phyloP scores from a whole-genome alignment of 2,329 filamentous ascomycete genomes.

The Xylariaceae sp. region DNA sequence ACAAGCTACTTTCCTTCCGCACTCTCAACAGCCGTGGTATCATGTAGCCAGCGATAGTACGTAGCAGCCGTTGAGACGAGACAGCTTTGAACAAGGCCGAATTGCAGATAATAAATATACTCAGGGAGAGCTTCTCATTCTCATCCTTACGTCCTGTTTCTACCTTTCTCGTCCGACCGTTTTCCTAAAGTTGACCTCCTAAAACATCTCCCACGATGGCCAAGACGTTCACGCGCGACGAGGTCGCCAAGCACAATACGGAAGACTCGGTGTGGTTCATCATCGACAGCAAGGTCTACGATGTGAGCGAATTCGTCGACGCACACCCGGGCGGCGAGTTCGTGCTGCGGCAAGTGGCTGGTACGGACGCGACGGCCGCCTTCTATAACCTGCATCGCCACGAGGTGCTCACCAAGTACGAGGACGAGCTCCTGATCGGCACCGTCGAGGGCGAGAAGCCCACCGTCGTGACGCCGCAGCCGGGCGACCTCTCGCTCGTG shows the following conservation, averaged over 20 bases:
- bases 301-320: slow-evolving; percentile 83
- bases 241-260: slow-evolving; percentile 78
- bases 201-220: slow-evolving; percentile 35
- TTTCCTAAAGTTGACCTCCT: not conserved
- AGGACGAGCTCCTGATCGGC: slow-evolving; percentile 74
- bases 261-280: slow-evolving; percentile 83
- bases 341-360: slow-evolving; percentile 81
- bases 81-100: slow-evolving; percentile 2
- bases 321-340: slow-evolving; percentile 84
- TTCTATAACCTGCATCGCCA: slow-evolving; percentile 95
- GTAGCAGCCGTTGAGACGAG: not conserved
- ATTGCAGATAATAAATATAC: slow-evolving; percentile 12
- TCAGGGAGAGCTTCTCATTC: not conserved
- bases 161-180: not conserved
- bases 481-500: slow-evolving; percentile 76
- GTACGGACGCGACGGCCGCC: slow-evolving; percentile 78
- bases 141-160: not conserved
- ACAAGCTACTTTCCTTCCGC: not conserved
- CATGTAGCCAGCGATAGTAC: slow-evolving; percentile 13
- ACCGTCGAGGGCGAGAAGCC: slow-evolving; percentile 77
- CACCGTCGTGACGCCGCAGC: slow-evolving; percentile 71
- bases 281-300: slow-evolving; percentile 87
- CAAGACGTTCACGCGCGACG: slow-evolving; percentile 63
- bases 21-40: not conserved
- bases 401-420: slow-evolving; percentile 85